Evolutionary conservation across 495 filamentous ascomycete genomes (phyloP), one percentile per base, ranked within the genome.

Genomic region (Trichoderma reesei): DNA sequence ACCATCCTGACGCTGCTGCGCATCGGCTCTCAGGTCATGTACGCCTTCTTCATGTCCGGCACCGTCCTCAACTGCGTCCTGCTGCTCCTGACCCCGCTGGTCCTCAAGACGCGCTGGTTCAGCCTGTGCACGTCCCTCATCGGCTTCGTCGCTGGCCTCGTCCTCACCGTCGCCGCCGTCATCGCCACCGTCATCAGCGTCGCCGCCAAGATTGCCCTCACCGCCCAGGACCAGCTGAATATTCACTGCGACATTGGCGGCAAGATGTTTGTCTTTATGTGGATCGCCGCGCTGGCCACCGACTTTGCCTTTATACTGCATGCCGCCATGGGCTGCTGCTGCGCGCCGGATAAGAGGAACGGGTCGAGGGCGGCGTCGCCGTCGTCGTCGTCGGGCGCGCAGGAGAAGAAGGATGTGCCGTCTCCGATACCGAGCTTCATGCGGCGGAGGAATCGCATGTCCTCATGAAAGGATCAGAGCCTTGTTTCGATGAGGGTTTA

Each of bases 201-300:
- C 34, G 85, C 91, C 63, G 89, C 92, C 76, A 76, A 79, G 20
- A 83, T 84, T 41, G 86, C 89, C 33, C 82, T 92, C 68, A 80
- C 72, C 73, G 79, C 64, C 67, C 80, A 75, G 70, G 74, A 81
- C 3, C 82, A 84, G 38, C 73, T 96, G 18, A 94, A 96, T 70
- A 93, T 97, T 67, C 71, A 76, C 8, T 90, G 88, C 4, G 73
- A 80, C 13, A 69, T 96, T 6, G 91, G 92, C 3, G 76, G 65
- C 6, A 78, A 81, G 67, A 95, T 97, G 91, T 83, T 96, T 69
- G 87, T 78, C 0, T 95, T 96, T 68, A 91, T 96, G 89, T 97
- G 92, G 92, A 80, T 89, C 41, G 91, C 86, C 0, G 79, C 83
- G 0, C 88, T 75, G 0, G 88, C 87, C 62, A 81, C 82, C 7